Evolutionary conservation across 495 filamentous ascomycete species (phyloP), one percentile per base, ranked within the genome.

Genomic region (Xylaria intraflava): DNA sequence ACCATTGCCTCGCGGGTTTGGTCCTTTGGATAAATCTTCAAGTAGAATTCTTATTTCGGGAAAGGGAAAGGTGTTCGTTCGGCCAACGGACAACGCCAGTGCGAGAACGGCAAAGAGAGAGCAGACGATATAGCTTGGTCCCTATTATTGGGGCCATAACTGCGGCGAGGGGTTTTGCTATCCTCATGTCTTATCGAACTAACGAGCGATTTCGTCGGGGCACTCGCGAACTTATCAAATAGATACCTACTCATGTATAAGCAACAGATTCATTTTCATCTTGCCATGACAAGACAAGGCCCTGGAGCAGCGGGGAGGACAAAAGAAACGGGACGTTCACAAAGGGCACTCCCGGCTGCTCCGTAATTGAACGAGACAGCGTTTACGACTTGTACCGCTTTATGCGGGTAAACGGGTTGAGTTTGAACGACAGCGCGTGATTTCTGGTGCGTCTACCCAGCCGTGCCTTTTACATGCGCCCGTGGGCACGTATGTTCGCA

Each of bases 171-270:
- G 20, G 10, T 6, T 26, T 33, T 40, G 19, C n/a, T 6, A 12
- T 19, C 48, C 19, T 17, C 35, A 22, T 14, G 36, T 14, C n/a
- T 35, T 27, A 51, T 14, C 8, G n/a, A 4, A 27, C 7, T n/a
- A 26, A 11, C 8, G 20, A 14, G 2, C 6, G 12, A 8, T 11
- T 38, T 42, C 19, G 23, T 31, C 16, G 27, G 1, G 20, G 35
- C 2, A 8, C 31, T 30, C 8, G 27, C 17, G 17, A 39, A 31
- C 14, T 43, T 43, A 10, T 6, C 14, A 43, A 9, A 33, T 51
- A 51, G 49, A 43, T 51, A 43, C 49, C 39, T 51, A n/a, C 14
- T 46, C n/a, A 31, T 31, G 35, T 51, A 20, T 39, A 6, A 17
- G 24, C 14, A 7, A n/a, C 30, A n/a, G n/a, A 6, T 4, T 3